Evolutionary conservation across 371 early-diverging fungal species (phyloP), one percentile per base, ranked within the genome.

Genomic region (Syncephalastrum sp.): DNA sequence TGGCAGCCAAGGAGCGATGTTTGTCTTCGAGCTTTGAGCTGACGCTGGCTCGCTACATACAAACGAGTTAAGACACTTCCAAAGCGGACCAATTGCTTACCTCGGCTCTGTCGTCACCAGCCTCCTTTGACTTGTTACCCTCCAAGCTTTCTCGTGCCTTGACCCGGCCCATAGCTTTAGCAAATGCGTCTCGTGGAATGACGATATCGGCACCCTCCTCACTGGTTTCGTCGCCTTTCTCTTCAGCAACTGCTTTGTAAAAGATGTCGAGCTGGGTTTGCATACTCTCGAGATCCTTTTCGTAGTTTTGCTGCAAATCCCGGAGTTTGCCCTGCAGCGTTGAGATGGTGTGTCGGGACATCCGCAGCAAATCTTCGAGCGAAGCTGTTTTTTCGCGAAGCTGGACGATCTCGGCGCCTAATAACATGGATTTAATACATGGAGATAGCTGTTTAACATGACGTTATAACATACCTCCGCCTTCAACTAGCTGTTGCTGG

Each of bases 331-430:
- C 71, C 67, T 92, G 90, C 13, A 92, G 69, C 5, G 90, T 86
- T 16, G 87, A 83, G 16, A 92, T 87, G 2, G 90, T 92, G 44
- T 90, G 90, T 19, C 90, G 77, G 6, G 92, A 90, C 79, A 91
- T 85, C 12, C 88, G 77, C 14, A 93, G 63, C 4, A 91, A 65
- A 54, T 92, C 92, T 59, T 92, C 91, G 14, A 93, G 74, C 0
- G 90, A 90, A 42, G 77, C 75, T 4, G 90, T 86, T 65, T 90
- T 89, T 48, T 86, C 84, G 60, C 86, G 85, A 1, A 92, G 71
- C 25, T 78, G 79, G 10, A 54, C 59, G 5, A 73, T 14, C 27
- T 60, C 54, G 8, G 13, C 27, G 33, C 42, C 19, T 47, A 17
- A 38, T 29, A 42, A 7, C 7, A 41, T 23, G 2, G 4, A 33